Evolutionary conservation across 192 early-diverging fungal genomes (phyloP), one percentile per base, ranked within the genome.

Genomic region (Coemansia sp.): DNA sequence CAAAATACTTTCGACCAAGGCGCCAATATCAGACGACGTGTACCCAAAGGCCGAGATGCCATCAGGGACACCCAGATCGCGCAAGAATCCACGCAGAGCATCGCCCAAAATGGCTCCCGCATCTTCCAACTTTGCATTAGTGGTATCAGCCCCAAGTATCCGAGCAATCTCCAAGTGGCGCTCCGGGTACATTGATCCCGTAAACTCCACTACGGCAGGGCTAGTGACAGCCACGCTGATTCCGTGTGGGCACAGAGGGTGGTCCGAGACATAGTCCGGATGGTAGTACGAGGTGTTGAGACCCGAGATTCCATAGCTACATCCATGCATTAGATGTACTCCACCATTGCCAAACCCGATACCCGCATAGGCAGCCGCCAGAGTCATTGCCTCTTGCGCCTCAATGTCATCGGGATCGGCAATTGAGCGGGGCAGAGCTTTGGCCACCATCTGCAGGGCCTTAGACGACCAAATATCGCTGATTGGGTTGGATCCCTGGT

Each of bases 401-500:
- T 86, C 85, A 60, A 71, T 69, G 72, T 96, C 90, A 62, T 86
- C 81, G 40, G 89, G 87, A 74, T 90, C 84, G 13, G 84, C 86
- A 22, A 93, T 92, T 6, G 92, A 90, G 47, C 89, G 84, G 10
- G 90, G 92, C 60, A 96, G 75, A 57, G 93, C 90, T 62, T 93
- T 83, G 62, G 92, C 88, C 8, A 92, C 92, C 91, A 96, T 91
- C 50, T 85, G 84, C 69, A 96, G 76, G 8, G 91, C 91, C 71
- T 89, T 88, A 11, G 91, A 69, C 1, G 93, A 94, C 95, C 95
- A 96, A 52, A 96, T 89, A 68, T 96, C 95, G 71, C 89, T 91
- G 81, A 96, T 96, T 6, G 95, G 95, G 76, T 96, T 96, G 44
- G 93, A 89, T 27, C 95, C 95, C 79, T 96, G 93, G 80, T 96